Conservation (phyloP, 2,329 filamentous ascomycete genomes). For the Didymella lethalis region DNA sequence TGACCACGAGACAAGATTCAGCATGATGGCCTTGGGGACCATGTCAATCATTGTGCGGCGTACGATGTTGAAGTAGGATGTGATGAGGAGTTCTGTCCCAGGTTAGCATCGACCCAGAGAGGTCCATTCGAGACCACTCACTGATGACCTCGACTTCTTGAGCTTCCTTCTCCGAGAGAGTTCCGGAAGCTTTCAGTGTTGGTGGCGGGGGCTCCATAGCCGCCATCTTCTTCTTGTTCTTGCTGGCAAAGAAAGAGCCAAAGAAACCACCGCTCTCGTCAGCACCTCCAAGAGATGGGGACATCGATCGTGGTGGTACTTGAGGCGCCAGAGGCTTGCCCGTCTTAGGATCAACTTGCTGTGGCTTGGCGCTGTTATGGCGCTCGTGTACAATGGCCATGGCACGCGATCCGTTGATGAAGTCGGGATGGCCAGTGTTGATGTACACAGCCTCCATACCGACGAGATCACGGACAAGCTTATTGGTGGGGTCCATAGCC, state of each 20-base stretch:
- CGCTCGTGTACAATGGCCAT: conserved; percentile 99
- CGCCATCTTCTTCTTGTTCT: conserved; percentile 99
- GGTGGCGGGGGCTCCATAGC: conserved; percentile 96
- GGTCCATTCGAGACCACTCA: conserved; percentile 58
- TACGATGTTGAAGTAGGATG: conserved; percentile 97
- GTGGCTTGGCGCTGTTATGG: conserved; percentile 80
- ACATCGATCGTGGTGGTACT: conserved; percentile 75
- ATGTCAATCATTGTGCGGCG: conserved; percentile 99
- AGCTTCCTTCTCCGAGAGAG: conserved; percentile 89
- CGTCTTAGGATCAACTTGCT: conserved; percentile 97
- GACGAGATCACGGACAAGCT: conserved; percentile 91
- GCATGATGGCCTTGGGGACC: conserved; percentile 99
- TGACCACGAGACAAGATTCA: conserved; percentile 92
- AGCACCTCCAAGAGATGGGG: conserved; percentile 66
- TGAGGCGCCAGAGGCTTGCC: conserved; percentile 84
- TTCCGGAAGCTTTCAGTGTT: conserved; percentile 92
- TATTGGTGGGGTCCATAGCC: conserved; percentile 97
- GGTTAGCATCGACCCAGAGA: conserved; percentile 27
- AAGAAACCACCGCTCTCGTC: conserved; percentile 82
- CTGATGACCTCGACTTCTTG: conserved; percentile 99
- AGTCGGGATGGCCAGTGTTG: conserved; percentile 98
- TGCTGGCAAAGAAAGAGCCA: conserved; percentile 96
- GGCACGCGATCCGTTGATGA: conserved; percentile 93
- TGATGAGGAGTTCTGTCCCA: conserved; percentile 82
- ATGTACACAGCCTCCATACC: conserved; percentile 97